phyloP scores from a whole-genome alignment of 306 rosid genomes.

The Cotoneaster glaucophyllus region DNA sequence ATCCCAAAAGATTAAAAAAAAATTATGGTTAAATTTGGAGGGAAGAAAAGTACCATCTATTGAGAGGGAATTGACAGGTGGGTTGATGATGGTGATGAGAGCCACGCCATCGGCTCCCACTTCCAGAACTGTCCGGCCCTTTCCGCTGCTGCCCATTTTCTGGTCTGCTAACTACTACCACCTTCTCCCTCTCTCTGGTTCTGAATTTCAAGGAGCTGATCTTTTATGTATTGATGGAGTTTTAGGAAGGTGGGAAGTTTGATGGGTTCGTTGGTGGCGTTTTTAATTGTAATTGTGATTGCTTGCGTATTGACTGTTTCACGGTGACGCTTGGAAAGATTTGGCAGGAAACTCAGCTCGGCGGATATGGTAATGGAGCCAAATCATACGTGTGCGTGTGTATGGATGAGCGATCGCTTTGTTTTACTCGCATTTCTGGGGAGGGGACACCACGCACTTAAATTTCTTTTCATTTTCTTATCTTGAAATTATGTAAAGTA shows the following conservation, averaged over 20 bases:
- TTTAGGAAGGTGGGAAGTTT: neutral
- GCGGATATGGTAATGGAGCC: neutral
- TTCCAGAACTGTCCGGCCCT: slow-evolving; percentile 58
- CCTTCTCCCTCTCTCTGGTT: neutral
- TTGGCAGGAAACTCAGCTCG: neutral
- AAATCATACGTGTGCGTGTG: no score
- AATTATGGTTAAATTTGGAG: neutral
- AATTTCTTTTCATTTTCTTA: neutral
- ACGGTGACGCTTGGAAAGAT: neutral
- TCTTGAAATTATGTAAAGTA: neutral
- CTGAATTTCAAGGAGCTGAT: neutral
- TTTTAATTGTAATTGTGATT: neutral
- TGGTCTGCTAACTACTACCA: neutral
- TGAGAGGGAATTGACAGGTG: slow-evolving; percentile 96
- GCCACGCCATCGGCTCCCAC: slow-evolving; percentile 92
- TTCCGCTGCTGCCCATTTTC: slow-evolving; percentile 44
- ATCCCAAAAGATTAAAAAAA: neutral
- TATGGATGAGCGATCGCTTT: neutral
- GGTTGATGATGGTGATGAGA: slow-evolving; percentile 80
- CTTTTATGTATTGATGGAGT: neutral
- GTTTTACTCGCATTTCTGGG: neutral
- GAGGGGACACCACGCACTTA: neutral
- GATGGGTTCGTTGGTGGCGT: neutral
- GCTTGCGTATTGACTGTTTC: slow-evolving; percentile 11
- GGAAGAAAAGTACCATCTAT: slow-evolving; percentile 51